A percentile compares a stretch with the other conserved stretches of the same genome.
Conservation (phyloP, 164 flowering plant species). For the Piper longum region DNA sequence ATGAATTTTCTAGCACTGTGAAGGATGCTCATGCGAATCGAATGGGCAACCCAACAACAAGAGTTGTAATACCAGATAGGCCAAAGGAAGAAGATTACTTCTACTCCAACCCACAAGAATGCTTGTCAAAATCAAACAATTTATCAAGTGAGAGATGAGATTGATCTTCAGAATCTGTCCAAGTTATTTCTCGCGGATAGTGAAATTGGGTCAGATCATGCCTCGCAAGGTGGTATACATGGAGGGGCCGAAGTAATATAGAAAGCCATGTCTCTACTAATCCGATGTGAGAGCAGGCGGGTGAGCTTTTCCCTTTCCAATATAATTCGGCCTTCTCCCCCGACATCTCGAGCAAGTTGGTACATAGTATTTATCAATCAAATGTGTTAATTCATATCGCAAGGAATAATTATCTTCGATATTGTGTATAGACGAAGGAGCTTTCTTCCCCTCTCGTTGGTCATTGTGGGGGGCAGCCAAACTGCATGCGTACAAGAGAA, state of each 20-base stretch:
- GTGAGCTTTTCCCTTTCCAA: background rate
- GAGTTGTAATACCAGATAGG: slow-evolving; percentile 60
- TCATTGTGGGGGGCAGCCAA: background rate
- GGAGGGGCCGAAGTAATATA: no score
- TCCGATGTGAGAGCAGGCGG: background rate
- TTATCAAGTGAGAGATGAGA: background rate
- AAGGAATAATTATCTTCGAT: background rate
- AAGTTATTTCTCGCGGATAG: no score
- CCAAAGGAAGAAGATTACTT: slow-evolving; percentile 90
- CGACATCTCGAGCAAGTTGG: background rate
- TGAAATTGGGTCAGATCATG: no score
- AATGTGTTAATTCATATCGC: background rate
- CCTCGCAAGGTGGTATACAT: no score
- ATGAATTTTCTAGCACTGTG: slow-evolving; percentile 54
- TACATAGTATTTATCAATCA: background rate
- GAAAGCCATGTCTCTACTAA: background rate
- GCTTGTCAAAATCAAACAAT: slow-evolving; percentile 34
- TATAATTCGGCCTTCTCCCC: background rate
- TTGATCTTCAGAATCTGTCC: background rate
- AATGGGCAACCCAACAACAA: slow-evolving; percentile 48
- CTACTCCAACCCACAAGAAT: slow-evolving; percentile 77
- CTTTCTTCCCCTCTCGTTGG: background rate
- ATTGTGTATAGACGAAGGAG: background rate
- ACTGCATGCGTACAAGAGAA: background rate
- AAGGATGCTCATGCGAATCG: slow-evolving; percentile 50